Percentiles rank a stretch among this genome's conserved stretches.
Evolutionary conservation across 441 rosid species (phyloP).

Genomic region (Gossypium trilobum): DNA sequence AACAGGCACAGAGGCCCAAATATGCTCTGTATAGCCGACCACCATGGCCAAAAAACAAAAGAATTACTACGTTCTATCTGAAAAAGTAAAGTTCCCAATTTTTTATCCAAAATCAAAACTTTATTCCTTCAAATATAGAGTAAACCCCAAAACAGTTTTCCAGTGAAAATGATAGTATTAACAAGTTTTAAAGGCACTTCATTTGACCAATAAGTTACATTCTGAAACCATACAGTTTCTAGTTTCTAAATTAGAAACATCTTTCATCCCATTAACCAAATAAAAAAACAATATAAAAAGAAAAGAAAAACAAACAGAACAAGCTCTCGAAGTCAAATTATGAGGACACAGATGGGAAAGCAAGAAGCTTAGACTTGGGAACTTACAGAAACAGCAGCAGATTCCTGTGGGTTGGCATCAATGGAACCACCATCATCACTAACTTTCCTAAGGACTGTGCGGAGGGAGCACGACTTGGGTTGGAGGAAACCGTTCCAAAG

Average conservation of each 20-base stretch:
- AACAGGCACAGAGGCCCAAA: background rate
- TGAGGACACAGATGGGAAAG: background rate
- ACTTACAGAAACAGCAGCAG: conserved; percentile 44
- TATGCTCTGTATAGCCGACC: background rate
- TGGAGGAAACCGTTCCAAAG: conserved; percentile 14
- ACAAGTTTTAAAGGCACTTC: background rate
- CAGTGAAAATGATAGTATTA: background rate
- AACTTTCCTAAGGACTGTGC: conserved; percentile 24
- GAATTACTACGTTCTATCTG: background rate
- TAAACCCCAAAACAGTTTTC: background rate
- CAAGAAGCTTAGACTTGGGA: conserved; percentile 1
- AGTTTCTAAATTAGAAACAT: background rate
- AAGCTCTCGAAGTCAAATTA: background rate
- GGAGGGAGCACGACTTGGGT: conserved; percentile 17
- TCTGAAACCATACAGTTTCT: background rate
- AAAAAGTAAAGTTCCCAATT: background rate
- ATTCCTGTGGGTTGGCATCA: conserved; percentile 25
- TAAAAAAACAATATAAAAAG: background rate
- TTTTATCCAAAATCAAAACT: background rate
- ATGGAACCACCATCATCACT: conserved; percentile 28
- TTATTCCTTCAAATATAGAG: background rate
- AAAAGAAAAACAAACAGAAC: background rate
- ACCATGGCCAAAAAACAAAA: background rate
- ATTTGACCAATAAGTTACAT: background rate
- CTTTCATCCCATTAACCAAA: background rate